Base-by-base conservation (phyloP, 257 asterid species). In the Salvia hispanica region DNA sequence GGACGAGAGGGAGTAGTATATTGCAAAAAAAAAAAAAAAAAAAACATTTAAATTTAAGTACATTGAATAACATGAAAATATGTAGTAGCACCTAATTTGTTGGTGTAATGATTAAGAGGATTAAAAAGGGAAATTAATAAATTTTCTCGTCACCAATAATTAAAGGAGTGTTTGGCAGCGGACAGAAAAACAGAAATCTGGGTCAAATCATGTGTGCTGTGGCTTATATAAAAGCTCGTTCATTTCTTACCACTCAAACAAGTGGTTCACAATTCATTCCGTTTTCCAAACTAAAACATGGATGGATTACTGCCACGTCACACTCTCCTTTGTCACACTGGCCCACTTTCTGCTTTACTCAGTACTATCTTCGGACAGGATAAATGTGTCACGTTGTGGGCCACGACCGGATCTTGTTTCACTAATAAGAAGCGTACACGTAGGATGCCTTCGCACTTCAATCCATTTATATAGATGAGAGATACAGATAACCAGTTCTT, bases 271-370 rank as follows among this genome's bases (percentile, higher is more conserved):
- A 68, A 13, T 42, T 11, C 44, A n/a, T 34, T 40, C 15, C 39
- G 39, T 1, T 54, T 72, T 67, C 66, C 6, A 69, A 18, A 9
- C 13, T 62, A 67, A 56, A 52, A 63, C 69, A 67, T 84, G 89
- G 95, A 45, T 65, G 65, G 48, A 28, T 10, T 43, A 10, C 21
- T 0, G 36, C 92, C 96, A 86, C 95, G 85, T 86, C 88, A 78
- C 39, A n/a, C 3, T 31, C 50, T 15, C 9, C n/a, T n/a, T n/a
- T n/a, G n/a, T n/a, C n/a, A n/a, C n/a, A n/a, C n/a, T 64, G 77
- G 7, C 78, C 88, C 76, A 69, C 72, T 63, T 9, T 47, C 76
- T 75, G 47, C 79, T 67, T 63, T 47, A 58, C 25, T 18, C 2
- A 14, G 69, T 47, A 33, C 67, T 34, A 15, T 33, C 36, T 69